These are phyloP conservation scores for Verticillium klebahnii DNA, from an alignment of 2,329 filamentous ascomycete species.

Conservation along the genomic window DNA sequence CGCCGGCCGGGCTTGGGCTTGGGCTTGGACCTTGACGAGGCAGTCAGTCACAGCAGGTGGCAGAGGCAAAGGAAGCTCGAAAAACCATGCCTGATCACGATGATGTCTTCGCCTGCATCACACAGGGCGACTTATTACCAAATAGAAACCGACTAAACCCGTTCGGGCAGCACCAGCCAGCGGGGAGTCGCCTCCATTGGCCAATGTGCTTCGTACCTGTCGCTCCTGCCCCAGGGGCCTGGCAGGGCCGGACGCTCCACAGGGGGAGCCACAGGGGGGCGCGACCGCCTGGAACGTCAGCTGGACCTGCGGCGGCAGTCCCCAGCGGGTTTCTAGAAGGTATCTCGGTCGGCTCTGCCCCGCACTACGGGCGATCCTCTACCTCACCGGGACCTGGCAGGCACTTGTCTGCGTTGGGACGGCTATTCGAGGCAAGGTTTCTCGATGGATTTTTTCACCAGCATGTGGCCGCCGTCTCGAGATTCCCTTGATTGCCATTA, in stretches of 20 bases:
- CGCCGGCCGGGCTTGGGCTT: neutral
- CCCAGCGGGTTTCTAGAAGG: neutral
- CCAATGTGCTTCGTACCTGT: conserved; percentile 1
- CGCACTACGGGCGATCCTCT: neutral
- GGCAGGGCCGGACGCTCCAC: neutral
- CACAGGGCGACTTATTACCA: conserved; percentile 10
- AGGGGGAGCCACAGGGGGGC: neutral
- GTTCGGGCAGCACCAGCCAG: conserved; percentile 3
- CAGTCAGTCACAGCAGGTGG: neutral
- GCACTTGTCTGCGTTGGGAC: neutral
- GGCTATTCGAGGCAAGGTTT: neutral
- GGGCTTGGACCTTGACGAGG: neutral
- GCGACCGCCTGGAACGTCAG: conserved; percentile 1
- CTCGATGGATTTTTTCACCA: neutral
- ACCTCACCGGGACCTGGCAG: neutral
- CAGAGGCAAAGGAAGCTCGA: neutral
- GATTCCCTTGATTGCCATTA: neutral
- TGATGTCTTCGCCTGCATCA: conserved; percentile 14
- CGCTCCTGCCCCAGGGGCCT: conserved; percentile 2
- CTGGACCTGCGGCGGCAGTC: neutral
- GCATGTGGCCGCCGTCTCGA: neutral
- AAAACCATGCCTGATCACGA: conserved; percentile 11
- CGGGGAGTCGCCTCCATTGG: conserved; percentile 6
- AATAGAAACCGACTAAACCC: conserved; percentile 7
- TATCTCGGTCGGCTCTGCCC: neutral